phyloP scores from a whole-genome alignment of 257 asterid species.

The Schizonepeta tenuifolia region DNA sequence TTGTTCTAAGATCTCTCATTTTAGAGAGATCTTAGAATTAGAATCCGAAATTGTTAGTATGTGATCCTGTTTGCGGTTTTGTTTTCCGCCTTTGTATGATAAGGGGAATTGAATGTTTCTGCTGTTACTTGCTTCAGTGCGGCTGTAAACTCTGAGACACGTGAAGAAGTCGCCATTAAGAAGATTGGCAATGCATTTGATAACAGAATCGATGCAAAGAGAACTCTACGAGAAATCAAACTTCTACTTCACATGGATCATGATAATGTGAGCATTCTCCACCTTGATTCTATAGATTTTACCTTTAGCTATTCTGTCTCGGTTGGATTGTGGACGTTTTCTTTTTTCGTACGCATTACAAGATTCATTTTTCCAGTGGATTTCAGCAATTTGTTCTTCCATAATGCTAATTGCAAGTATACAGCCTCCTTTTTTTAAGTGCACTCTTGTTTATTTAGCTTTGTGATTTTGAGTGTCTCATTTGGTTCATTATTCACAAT shows the following conservation, averaged over 20 bases:
- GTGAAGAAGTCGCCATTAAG: constrained; percentile 85
- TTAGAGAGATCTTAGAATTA: not conserved
- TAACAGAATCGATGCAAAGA: constrained; percentile 81
- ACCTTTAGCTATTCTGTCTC: not conserved
- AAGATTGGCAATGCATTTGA: constrained; percentile 94
- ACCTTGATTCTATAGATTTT: not conserved
- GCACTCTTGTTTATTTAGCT: not conserved
- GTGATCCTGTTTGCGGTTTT: not conserved
- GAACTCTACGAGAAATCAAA: constrained; percentile 81
- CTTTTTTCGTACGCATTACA: not conserved
- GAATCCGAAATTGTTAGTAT: not conserved
- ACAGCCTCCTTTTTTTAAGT: not conserved
- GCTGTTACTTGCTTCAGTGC: constrained; percentile 55
- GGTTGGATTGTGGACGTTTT: not conserved
- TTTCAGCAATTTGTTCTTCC: not conserved
- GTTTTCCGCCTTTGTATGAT: not conserved
- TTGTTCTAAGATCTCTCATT: too few relatives aligned
- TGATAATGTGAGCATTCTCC: constrained; percentile 64
- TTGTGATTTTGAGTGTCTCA: not conserved
- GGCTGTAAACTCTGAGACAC: constrained; percentile 82
- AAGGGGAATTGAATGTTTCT: constrained; percentile 30
- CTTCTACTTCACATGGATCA: constrained; percentile 87
- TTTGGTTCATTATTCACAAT: not conserved
- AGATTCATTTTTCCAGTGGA: not conserved
- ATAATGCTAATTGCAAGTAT: not conserved